Evolutionary conservation across 2,329 filamentous ascomycete genomes (phyloP).

Genomic region (Exserohilum rostratum): DNA sequence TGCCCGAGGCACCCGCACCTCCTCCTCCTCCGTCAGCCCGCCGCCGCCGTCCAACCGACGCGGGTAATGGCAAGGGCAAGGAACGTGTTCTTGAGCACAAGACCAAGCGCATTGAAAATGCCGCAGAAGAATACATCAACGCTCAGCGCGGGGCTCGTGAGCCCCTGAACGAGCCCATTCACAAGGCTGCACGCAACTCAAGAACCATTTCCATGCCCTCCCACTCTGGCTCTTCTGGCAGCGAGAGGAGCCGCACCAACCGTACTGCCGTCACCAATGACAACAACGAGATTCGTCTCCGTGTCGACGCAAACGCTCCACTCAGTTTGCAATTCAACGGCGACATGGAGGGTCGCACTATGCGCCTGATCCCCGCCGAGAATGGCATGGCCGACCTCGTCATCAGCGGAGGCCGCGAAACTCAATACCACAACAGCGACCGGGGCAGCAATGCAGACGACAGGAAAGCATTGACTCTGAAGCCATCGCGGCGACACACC

Average conservation of each 20-base stretch:
- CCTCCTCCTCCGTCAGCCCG: conserved; percentile 8
- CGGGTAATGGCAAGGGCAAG: conserved; percentile 24
- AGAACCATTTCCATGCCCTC: conserved; percentile 35
- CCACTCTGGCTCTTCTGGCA: conserved; percentile 37
- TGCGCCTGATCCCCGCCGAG: conserved; percentile 42
- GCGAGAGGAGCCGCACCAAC: conserved; percentile 37
- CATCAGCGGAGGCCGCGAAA: conserved; percentile 32
- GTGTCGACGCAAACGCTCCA: conserved; percentile 41
- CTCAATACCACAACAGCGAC: conserved; percentile 28
- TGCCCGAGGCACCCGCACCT: conserved; percentile 10
- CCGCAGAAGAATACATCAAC: conserved; percentile 41
- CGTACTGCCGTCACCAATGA: conserved; percentile 35
- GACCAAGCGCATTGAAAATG: conserved; percentile 19
- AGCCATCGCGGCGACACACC: conserved; percentile 31
- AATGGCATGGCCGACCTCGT: conserved; percentile 47
- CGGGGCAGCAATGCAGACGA: conserved; percentile 31
- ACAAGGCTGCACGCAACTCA: conserved; percentile 39
- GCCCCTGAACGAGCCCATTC: conserved; percentile 35
- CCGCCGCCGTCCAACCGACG: conserved; percentile 34
- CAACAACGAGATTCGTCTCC: conserved; percentile 45
- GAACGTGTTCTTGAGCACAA: conserved; percentile 27
- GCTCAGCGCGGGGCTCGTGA: conserved; percentile 34
- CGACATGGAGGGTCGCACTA: conserved; percentile 47
- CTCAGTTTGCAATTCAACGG: conserved; percentile 45
- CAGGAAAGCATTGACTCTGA: conserved; percentile 24